Evolutionary conservation across 2,329 filamentous ascomycete genomes (phyloP), one percentile per base, ranked within the genome.

Genomic region (Colletotrichum sp.): DNA sequence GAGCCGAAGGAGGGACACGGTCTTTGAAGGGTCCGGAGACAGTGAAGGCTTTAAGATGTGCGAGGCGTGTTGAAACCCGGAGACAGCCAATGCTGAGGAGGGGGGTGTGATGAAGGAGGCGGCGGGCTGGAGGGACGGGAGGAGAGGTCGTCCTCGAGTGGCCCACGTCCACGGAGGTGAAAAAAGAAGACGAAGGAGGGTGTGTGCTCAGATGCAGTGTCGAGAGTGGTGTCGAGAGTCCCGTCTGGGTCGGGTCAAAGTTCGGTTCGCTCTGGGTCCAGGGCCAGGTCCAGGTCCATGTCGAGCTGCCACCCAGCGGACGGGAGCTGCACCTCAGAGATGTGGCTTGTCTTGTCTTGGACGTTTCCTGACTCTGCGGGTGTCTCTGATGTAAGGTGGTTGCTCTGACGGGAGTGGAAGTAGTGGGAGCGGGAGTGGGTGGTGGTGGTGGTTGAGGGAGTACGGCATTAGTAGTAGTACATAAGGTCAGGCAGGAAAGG

Each of bases 211-310:
- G 73, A 75, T 75, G 55, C 55, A 69, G 43, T 22, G 43, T 52
- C 43, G n/a, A 52, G 43, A 52, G 43, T 52, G 43, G 43, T 52
- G n/a, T 52, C n/a, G 43, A 52, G 43, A 22, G 43, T 52, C n/a
- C 43, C 43, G n/a, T 52, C 43, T 52, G 43, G 56, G 70, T 48
- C 39, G 72, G 72, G 72, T 75, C 73, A 72, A 58, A 66, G 72
- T 66, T 61, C 34, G 32, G 39, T 52, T 52, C 43, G 61, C 48
- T 43, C 52, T 52, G 60, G 58, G 60, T 58, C 73, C 70, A 68
- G 70, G 60, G 60, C 70, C 70, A 75, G 73, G 68, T 65, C 68
- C 68, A 71, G 68, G 73, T 58, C 70, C 64, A 75, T 73, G 73
- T 75, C 72, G 69, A 75, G 69, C 36, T 75, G 68, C 61, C 66